Conservation (phyloP, 768 basidiomycete species). For the Hypholoma sublateritium region DNA sequence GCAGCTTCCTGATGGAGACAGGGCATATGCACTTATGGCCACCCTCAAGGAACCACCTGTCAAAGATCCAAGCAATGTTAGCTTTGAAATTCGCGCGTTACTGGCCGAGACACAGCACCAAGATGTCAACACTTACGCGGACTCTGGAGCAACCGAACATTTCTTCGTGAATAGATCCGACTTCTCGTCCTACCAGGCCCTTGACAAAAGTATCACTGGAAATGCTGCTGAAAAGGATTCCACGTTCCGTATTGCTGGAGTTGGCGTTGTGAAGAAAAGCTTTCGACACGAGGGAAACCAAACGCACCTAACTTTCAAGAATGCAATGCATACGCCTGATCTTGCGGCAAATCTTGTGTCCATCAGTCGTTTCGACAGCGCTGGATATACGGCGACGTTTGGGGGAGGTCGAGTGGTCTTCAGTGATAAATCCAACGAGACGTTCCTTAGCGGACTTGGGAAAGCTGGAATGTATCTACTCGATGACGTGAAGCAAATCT, state of each 20-base stretch:
- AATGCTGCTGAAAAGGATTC: constrained; percentile 9
- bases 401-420: constrained; percentile 6
- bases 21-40: neutral
- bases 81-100: neutral
- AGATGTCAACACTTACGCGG: neutral
- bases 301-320: constrained; percentile 14
- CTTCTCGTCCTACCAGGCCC: constrained; percentile 17
- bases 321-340: constrained; percentile 25
- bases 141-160: constrained; percentile 25
- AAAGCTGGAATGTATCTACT: constrained; percentile 17
- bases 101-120: neutral
- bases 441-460: neutral
- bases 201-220: neutral
- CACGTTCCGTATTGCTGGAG: constrained; percentile 21
- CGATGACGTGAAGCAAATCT: neutral
- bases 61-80: neutral
- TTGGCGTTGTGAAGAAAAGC: constrained; percentile 16
- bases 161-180: constrained; percentile 18
- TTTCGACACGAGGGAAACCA: constrained; percentile 7
- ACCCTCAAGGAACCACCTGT: neutral
- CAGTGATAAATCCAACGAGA: neutral
- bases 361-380: constrained; percentile 13
- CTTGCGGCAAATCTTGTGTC: constrained; percentile 27
- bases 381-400: constrained; percentile 13
- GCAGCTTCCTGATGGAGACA: neutral